These are phyloP conservation scores for Phlebopus sp. DNA, from an alignment of 1,284 basidiomycete species.

Conservation along the genomic window DNA sequence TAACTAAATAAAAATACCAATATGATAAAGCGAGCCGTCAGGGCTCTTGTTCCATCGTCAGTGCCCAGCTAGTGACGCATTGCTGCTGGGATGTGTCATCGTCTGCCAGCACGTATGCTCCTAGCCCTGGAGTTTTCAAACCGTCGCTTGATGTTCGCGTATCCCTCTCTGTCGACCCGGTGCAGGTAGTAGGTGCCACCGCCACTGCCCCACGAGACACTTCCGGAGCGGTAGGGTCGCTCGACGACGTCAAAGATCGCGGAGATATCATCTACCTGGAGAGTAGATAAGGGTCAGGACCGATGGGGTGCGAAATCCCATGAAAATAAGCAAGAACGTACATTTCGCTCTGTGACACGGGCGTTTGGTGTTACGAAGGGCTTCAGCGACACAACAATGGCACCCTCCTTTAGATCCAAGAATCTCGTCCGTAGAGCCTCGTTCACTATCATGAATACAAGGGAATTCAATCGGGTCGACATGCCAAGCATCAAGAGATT, in stretches of 20 bases:
- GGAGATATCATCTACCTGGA: slow-evolving; percentile 67
- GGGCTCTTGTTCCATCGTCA: too few relatives aligned
- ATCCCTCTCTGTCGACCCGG: slow-evolving; percentile 67
- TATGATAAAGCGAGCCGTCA: too few relatives aligned
- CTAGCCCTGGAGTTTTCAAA: slow-evolving; percentile 46
- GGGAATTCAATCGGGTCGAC: not conserved
- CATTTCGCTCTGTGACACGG: slow-evolving; percentile 72
- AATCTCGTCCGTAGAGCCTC: slow-evolving; percentile 71
- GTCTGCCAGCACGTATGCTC: slow-evolving; percentile 17
- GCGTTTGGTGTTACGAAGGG: slow-evolving; percentile 67
- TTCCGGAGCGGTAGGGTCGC: slow-evolving; percentile 61
- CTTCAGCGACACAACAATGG: slow-evolving; percentile 70
- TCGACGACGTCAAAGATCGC: slow-evolving; percentile 73
- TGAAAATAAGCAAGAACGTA: slow-evolving; percentile 33
- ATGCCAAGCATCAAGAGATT: not conserved
- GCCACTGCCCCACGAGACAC: slow-evolving; percentile 71
- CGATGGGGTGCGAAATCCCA: not conserved
- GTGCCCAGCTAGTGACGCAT: too few relatives aligned
- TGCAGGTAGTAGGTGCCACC: slow-evolving; percentile 72
- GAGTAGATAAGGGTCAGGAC: slow-evolving; percentile 3
- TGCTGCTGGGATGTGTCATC: not conserved
- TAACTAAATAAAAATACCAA: too few relatives aligned
- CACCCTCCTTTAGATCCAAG: slow-evolving; percentile 76
- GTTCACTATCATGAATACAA: slow-evolving; percentile 51
- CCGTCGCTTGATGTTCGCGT: slow-evolving; percentile 51